Evolutionary conservation across 2,329 filamentous ascomycete species (phyloP).

Genomic region (Xylariaceae sp.): DNA sequence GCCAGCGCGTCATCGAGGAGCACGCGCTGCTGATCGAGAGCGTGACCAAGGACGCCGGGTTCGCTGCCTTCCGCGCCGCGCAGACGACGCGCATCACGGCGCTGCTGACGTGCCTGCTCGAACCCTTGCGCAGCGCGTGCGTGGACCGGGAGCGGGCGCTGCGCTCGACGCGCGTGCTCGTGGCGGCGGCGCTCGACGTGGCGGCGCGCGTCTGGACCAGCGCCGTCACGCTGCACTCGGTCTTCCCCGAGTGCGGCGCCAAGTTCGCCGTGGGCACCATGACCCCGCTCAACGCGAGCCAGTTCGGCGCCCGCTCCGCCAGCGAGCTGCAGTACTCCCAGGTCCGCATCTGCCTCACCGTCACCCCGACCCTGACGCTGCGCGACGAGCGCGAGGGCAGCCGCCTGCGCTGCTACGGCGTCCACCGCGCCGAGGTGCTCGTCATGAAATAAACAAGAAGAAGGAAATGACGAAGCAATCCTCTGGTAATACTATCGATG

Average conservation of each 20-base stretch:
- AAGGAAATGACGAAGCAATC: no score
- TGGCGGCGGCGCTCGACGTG: conserved; percentile 19
- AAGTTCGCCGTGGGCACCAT: conserved; percentile 20
- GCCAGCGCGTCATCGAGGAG: conserved; percentile 23
- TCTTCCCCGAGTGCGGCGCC: conserved; percentile 21
- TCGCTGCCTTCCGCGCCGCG: conserved; percentile 12
- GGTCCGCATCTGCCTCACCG: conserved; percentile 20
- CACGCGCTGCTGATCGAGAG: conserved; percentile 20
- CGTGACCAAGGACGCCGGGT: conserved; percentile 8
- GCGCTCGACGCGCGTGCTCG: conserved; percentile 15
- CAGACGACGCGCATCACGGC: conserved; percentile 15
- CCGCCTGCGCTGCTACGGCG: conserved; percentile 12
- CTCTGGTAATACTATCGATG: no score
- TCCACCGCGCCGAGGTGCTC: conserved; percentile 23
- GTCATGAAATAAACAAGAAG: conserved; percentile 27
- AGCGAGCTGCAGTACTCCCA: conserved; percentile 18
- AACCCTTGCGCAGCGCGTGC: conserved; percentile 15
- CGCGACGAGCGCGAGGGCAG: conserved; percentile 19
- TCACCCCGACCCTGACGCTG: conserved; percentile 20
- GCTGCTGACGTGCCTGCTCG: conserved; percentile 17
- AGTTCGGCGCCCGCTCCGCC: conserved; percentile 7
- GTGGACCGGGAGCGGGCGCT: conserved; percentile 10
- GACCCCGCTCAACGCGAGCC: conserved; percentile 17
- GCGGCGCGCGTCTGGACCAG: conserved; percentile 23
- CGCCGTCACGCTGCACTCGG: conserved; percentile 22